phyloP scores from a whole-genome alignment of 192 early-diverging fungal genomes.

The Coemansia erecta region DNA sequence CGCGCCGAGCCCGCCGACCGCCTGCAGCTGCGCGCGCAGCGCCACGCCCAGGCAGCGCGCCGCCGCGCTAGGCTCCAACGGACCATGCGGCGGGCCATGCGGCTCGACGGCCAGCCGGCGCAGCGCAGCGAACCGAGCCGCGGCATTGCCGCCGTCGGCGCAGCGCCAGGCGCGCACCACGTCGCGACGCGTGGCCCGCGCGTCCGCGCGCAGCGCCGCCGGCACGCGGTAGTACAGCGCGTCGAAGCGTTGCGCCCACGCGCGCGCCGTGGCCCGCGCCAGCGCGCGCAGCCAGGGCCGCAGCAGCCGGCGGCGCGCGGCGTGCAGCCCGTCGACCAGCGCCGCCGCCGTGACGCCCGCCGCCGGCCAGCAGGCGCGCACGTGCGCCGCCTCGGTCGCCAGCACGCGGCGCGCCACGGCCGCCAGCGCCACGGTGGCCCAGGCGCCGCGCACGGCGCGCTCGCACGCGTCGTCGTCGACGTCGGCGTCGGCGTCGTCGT shows the following conservation, averaged over 20 bases:
- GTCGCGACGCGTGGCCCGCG: constrained; percentile 27
- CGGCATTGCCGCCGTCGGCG: neutral
- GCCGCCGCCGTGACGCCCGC: neutral
- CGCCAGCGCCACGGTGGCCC: constrained; percentile 18
- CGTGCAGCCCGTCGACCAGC: constrained; percentile 14
- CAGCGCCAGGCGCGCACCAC: constrained; percentile 32
- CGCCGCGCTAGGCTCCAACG: constrained; percentile 6
- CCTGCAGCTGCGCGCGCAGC: constrained; percentile 33
- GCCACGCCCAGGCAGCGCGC: constrained; percentile 15
- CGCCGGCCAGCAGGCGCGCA: constrained; percentile 37
- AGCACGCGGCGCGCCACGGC: constrained; percentile 7
- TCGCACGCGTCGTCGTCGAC: neutral
- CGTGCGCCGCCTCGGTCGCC: neutral
- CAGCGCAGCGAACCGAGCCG: constrained; percentile 21
- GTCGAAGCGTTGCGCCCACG: constrained; percentile 29
- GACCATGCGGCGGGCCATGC: neutral
- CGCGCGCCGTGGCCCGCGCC: constrained; percentile 11
- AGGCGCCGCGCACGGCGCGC: constrained; percentile 33
- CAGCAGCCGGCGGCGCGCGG: constrained; percentile 10
- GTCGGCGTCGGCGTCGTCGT: neutral
- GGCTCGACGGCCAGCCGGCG: constrained; percentile 19
- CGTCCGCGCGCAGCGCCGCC: constrained; percentile 6
- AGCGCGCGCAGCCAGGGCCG: constrained; percentile 29
- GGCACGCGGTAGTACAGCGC: constrained; percentile 29
- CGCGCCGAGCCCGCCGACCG: constrained; percentile 27